Conservation (phyloP, 2,329 filamentous ascomycete species). For the Lachnellula suecica region DNA sequence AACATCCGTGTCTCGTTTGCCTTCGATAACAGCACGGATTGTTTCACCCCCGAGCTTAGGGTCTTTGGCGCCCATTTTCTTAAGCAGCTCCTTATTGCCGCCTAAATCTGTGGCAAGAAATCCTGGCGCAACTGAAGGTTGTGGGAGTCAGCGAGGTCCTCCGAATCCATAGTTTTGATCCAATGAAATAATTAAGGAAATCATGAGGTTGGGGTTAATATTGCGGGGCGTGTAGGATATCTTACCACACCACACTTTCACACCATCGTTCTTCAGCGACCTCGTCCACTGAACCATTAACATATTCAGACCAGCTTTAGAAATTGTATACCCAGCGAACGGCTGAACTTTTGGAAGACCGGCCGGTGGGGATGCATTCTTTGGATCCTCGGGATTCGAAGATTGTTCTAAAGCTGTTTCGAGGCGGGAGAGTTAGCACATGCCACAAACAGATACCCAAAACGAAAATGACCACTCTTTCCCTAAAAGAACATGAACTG, state of each 20-base stretch:
- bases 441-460: too few species aligned
- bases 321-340: constrained; percentile 39
- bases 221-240: too few species aligned
- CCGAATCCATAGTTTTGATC: too few species aligned
- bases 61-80: constrained; percentile 32
- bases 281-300: constrained; percentile 44
- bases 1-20: constrained; percentile 38
- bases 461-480: too few species aligned
- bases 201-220: too few species aligned
- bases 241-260: constrained; percentile 50
- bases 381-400: constrained; percentile 10
- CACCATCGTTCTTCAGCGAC: constrained; percentile 44
- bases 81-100: constrained; percentile 21
- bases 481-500: too few species aligned
- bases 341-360: constrained; percentile 10
- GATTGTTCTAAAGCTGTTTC: too few species aligned
- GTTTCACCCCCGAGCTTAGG: constrained; percentile 37
- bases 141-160: too few species aligned
- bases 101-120: constrained; percentile 46
- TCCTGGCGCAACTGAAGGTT: constrained; percentile 46
- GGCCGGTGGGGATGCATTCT: constrained; percentile 13
- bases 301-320: constrained; percentile 47
- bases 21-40: constrained; percentile 39
- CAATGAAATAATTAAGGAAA: too few species aligned
- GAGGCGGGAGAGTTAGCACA: too few species aligned